Evolutionary conservation across 2,329 filamentous ascomycete species (phyloP).

Genomic region (Clonostachys solani): DNA sequence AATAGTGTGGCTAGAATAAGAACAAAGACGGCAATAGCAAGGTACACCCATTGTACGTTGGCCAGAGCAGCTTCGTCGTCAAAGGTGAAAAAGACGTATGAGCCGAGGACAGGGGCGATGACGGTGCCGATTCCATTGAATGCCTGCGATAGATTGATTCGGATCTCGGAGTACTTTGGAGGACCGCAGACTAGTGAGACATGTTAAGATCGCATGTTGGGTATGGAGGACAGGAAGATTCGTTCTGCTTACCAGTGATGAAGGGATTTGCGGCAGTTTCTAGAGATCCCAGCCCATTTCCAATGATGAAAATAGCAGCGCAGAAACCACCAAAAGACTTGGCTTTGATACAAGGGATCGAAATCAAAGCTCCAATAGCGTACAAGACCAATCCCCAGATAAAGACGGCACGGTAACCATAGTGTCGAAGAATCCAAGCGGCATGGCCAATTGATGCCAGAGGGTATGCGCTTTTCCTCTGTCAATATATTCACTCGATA

Average conservation of each 20-base stretch:
- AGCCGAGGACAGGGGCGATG: conserved; percentile 61
- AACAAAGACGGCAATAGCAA: conserved; percentile 69
- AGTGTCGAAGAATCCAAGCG: conserved; percentile 59
- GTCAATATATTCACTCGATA: conserved; percentile 3
- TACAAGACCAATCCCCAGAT: conserved; percentile 66
- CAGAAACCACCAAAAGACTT: conserved; percentile 73
- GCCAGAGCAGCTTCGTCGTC: conserved; percentile 51
- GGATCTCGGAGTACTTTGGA: conserved; percentile 66
- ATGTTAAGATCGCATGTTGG: background rate
- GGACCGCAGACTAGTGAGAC: conserved; percentile 41
- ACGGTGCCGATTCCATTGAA: conserved; percentile 72
- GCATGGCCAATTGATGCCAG: conserved; percentile 64
- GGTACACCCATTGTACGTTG: conserved; percentile 74
- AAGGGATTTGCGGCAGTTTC: conserved; percentile 78
- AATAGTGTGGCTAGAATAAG: conserved; percentile 62
- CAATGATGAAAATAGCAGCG: conserved; percentile 68
- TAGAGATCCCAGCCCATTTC: conserved; percentile 67
- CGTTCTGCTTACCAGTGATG: conserved; percentile 42
- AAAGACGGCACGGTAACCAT: conserved; percentile 64
- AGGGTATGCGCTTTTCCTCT: conserved; percentile 51
- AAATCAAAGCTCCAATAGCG: conserved; percentile 54
- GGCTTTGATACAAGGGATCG: conserved; percentile 51
- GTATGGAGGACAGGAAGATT: too few relatives aligned
- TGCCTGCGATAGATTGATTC: conserved; percentile 73
- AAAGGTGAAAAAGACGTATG: conserved; percentile 68